phyloP scores from a whole-genome alignment of 306 rosid species.

The Lupinus albus region DNA sequence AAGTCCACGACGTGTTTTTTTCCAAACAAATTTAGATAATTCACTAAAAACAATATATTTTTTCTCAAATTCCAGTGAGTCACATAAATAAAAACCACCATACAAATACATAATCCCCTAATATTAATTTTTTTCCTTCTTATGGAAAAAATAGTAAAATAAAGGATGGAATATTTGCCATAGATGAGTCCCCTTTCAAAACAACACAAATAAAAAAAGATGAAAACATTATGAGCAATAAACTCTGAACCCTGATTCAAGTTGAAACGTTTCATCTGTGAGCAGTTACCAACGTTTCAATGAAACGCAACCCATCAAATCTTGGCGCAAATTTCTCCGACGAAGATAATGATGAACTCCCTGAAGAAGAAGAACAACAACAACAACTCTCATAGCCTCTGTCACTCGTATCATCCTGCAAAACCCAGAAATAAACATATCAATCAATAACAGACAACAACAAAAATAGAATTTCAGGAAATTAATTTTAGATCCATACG shows the following conservation, averaged over 20 bases:
- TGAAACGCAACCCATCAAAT: slow-evolving; percentile 91
- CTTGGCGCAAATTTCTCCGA: slow-evolving; percentile 79
- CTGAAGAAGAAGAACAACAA: slow-evolving; percentile 33
- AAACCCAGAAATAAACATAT: not conserved
- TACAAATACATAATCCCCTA: too few relatives aligned
- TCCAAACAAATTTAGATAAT: too few relatives aligned
- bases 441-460: not conserved
- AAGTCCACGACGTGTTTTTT: too few relatives aligned
- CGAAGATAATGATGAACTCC: slow-evolving; percentile 25
- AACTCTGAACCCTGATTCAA: not conserved
- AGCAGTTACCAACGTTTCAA: slow-evolving; percentile 88
- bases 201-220: not conserved
- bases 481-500: slow-evolving; percentile 8
- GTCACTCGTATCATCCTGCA: slow-evolving; percentile 38
- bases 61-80: too few relatives aligned
- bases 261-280: slow-evolving; percentile 58
- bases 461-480: not conserved
- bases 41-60: too few relatives aligned
- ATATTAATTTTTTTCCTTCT: too few relatives aligned
- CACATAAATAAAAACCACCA: too few relatives aligned
- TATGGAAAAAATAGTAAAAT: not conserved
- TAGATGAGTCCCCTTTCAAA: not conserved
- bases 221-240: not conserved
- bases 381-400: slow-evolving; percentile 5
- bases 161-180: slow-evolving; percentile 14